A percentile compares a stretch with the other conserved stretches of the same genome.
These are phyloP conservation scores for Sporodiniella umbellata DNA, from an alignment of 371 early-diverging fungal genomes.

Conservation along the genomic window DNA sequence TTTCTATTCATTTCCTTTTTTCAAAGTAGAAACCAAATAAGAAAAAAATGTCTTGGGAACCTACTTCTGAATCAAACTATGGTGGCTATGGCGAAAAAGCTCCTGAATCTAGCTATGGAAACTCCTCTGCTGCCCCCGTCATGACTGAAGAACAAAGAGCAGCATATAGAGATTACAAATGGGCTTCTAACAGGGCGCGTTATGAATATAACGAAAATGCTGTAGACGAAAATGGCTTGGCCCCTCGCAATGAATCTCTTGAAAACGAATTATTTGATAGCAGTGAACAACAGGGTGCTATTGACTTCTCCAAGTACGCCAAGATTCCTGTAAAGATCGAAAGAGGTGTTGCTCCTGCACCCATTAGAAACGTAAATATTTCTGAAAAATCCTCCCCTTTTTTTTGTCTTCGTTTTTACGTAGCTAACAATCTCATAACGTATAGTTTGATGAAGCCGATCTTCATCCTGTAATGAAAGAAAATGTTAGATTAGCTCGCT, in stretches of 20 bases:
- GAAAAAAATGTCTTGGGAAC: not conserved
- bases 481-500: constrained; percentile 57
- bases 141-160: constrained; percentile 15
- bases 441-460: constrained; percentile 49
- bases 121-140: constrained; percentile 16
- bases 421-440: not conserved
- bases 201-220: constrained; percentile 53
- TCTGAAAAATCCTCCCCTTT: not conserved
- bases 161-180: constrained; percentile 34
- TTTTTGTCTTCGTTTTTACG: not conserved
- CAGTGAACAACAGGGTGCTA: constrained; percentile 35
- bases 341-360: constrained; percentile 45
- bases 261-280: constrained; percentile 58
- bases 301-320: constrained; percentile 59
- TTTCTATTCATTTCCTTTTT: not conserved
- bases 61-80: not conserved
- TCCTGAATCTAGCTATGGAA: not conserved
- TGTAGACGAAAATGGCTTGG: constrained; percentile 35
- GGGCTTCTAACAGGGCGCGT: constrained; percentile 52
- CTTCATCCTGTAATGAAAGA: constrained; percentile 48
- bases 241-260: constrained; percentile 36
- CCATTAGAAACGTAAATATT: constrained; percentile 29
- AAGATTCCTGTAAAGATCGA: constrained; percentile 53
- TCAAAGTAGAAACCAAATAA: not conserved
- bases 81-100: constrained; percentile 4